Base-by-base conservation (phyloP, 1,284 basidiomycete species). In the Phylloporus sp. region DNA sequence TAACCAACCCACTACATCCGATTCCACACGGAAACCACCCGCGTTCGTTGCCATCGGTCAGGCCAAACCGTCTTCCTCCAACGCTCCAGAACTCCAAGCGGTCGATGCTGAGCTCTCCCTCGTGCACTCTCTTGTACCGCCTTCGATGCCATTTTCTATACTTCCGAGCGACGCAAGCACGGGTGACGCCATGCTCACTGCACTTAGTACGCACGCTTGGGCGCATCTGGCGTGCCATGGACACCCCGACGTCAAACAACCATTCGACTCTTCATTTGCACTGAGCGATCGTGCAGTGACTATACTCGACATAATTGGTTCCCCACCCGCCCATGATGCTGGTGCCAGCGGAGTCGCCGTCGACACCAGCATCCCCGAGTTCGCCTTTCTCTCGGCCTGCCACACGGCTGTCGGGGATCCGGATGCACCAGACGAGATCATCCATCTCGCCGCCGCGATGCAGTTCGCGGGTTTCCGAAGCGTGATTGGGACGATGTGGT, bases 141-240 rank as follows among this genome's bases (percentile, higher is more conserved):
- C 49, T 2, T 64, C 66, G 6, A 66, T 75, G 49, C 20, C 63
- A 11, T 71, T 66, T 19, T 55, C 63, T 5, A 23, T 35, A 6
- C 64, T 79, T 12, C 61, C 69, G 0, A 75, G 66, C 5, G 53
- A 69, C 15, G 63, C 67, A 12, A 63, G 68, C 15, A 70, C 66
- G 7, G 67, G 61, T 0, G 59, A 68, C 3, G 66, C 72, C 12
- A 69, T 72, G 12, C 41, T 66, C 49, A 2, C 57, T 23, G 69
- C 67, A 29, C 63, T 79, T 17, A 49, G 66, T 25, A 64, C 69
- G 10, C 74, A 77, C 55, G 35, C 67, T 0, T 80, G 80, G 74
- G 69, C 65, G 0, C 78, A 81, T 39, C 61, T 82, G 11, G 74
- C 78, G 1, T 81, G 75, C 10, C 79, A 80, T 37, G 80, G 71